Percentiles rank a stretch among this genome's conserved stretches.
These are phyloP conservation scores for Tylopilus sp. DNA, from an alignment of 768 basidiomycete species.

Conservation along the genomic window DNA sequence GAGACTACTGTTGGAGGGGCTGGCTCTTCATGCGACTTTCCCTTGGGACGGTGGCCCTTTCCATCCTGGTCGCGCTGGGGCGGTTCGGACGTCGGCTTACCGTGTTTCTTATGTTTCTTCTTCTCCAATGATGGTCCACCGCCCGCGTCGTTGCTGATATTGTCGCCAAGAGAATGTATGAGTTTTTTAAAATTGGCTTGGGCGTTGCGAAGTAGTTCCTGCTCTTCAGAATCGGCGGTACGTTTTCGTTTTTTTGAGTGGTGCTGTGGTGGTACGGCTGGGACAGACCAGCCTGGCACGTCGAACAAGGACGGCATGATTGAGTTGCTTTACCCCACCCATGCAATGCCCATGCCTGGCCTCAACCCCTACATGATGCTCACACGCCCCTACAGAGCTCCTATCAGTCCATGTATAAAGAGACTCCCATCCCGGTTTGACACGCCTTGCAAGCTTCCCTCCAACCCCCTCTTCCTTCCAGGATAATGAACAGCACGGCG, in stretches of 20 bases:
- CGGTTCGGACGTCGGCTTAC: conserved; percentile 1
- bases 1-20: conserved; percentile 8
- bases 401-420: conserved; percentile 16
- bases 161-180: conserved; percentile 43
- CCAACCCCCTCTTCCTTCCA: neutral
- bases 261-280: conserved; percentile 35
- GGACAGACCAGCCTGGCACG: conserved; percentile 67
- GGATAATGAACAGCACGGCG: conserved; percentile 11
- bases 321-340: neutral
- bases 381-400: conserved; percentile 14
- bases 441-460: neutral
- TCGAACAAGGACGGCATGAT: conserved; percentile 51
- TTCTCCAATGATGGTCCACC: conserved; percentile 17
- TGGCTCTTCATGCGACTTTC: conserved; percentile 7
- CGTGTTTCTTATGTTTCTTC: conserved; percentile 12
- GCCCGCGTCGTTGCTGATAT: conserved; percentile 20
- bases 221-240: conserved; percentile 38
- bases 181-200: conserved; percentile 61
- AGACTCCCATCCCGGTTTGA: neutral
- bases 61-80: conserved; percentile 8
- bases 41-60: neutral
- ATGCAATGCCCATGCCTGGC: conserved; percentile 21
- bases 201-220: conserved; percentile 35
- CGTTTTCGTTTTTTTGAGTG: conserved; percentile 50
- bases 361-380: conserved; percentile 5